Evolutionary conservation across 495 filamentous ascomycete genomes (phyloP), one percentile per base, ranked within the genome.

Genomic region (Aspergillus panamensis): DNA sequence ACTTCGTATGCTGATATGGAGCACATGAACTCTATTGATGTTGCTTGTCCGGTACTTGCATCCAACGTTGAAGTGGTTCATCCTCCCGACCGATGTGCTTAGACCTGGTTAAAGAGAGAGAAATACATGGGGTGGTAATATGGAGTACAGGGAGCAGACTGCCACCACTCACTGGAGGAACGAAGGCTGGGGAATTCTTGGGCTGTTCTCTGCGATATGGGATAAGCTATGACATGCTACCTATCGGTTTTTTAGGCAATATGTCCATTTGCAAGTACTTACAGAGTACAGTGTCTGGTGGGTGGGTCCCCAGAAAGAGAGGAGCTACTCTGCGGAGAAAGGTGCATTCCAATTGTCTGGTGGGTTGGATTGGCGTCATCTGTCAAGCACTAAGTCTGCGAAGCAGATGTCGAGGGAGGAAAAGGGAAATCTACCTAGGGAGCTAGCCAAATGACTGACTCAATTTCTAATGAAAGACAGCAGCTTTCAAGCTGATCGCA

Each of bases 261-360:
- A 10, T 39, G 35, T 3, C 3, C 35, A 39, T 39, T 39, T 39
- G 35, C 25, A 25, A 6, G 19, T 14, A 45, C n/a, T n/a, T n/a
- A n/a, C 13, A 19, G 20, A 25, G 30, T 45, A 21, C 13, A 14
- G 16, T 45, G 14, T 45, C 2, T 45, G 25, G 51, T 54, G 53
- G 59, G 58, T 61, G 59, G 59, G 53, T 54, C 25, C 47, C 29
- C 42, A 14, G 39, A 42, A 42, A 48, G 47, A 32, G 12, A 39
- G 39, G 43, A 33, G 49, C n/a, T n/a, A 54, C 31, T 42, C 51
- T 54, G 60, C 60, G 62, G 60, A 63, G 62, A 64, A 64, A 63
- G 63, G 51, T 49, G 53, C 56, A 64, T 57, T 64, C 53, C 59
- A 48, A 51, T 48, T 47, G 48, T 54, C 55, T 55, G 59, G 62